Evolutionary conservation across 768 basidiomycete genomes (phyloP).

Genomic region (Suillus fuscotomentosus): DNA sequence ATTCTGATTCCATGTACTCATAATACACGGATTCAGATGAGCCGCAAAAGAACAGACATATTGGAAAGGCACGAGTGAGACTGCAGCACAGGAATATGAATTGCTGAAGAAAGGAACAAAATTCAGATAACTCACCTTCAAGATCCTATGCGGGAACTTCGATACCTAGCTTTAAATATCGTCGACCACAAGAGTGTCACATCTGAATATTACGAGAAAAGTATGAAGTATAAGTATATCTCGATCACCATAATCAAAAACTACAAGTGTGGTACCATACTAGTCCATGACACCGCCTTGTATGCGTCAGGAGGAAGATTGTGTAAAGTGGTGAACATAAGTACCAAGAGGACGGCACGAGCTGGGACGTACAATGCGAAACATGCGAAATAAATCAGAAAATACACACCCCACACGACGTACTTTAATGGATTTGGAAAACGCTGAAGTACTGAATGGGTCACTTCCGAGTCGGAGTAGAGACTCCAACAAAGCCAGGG

Average conservation of each 20-base stretch:
- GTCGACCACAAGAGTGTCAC: not conserved
- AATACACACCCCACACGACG: not conserved
- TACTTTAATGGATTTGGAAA: too few species aligned
- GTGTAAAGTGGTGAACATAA: not conserved
- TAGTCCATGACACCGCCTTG: not conserved
- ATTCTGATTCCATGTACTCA: not conserved
- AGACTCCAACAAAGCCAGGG: not conserved
- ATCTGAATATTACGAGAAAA: not conserved
- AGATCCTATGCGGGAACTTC: too few species aligned
- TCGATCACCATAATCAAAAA: not conserved
- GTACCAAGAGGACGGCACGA: not conserved
- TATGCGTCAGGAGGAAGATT: not conserved
- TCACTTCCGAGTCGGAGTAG: too few species aligned
- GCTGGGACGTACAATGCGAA: not conserved
- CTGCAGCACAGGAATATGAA: too few species aligned
- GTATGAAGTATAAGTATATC: not conserved
- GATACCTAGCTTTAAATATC: too few species aligned
- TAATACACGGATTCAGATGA: not conserved
- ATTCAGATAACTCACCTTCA: too few species aligned
- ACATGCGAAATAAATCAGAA: not conserved
- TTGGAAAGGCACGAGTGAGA: too few species aligned
- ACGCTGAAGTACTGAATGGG: too few species aligned
- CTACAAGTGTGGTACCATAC: not conserved
- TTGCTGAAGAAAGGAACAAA: too few species aligned
- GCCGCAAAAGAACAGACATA: too few species aligned